Conservation (phyloP, 306 rosid genomes). For the Gastrolobium bilobum region DNA sequence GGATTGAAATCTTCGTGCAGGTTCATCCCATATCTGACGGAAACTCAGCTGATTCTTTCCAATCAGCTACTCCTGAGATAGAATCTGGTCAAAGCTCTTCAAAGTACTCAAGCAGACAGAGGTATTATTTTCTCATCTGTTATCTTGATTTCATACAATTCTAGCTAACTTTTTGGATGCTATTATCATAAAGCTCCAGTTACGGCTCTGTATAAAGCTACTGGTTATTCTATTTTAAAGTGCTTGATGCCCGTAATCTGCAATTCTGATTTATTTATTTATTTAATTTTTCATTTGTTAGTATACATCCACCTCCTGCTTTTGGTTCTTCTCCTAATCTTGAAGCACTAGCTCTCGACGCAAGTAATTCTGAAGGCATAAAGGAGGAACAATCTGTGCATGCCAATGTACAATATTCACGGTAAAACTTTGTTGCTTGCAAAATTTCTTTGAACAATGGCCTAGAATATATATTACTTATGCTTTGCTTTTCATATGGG, state of each 20-base stretch:
- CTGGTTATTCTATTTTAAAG: constrained; percentile 20
- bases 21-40: constrained; percentile 75
- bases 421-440: constrained; percentile 60
- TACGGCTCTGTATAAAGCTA: constrained; percentile 9
- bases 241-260: constrained; percentile 29
- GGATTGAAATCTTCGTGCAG: constrained; percentile 61
- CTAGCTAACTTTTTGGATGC: constrained; percentile 12
- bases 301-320: constrained; percentile 97
- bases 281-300: constrained; percentile 47
- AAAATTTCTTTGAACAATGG: constrained; percentile 25
- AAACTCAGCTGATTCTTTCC: constrained; percentile 57
- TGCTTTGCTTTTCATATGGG: constrained; percentile 38
- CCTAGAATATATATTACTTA: constrained; percentile 22
- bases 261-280: constrained; percentile 44
- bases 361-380: constrained; percentile 57
- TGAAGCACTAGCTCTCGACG: constrained; percentile 92
- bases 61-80: constrained; percentile 57
- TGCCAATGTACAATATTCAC: constrained; percentile 61
- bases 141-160: constrained; percentile 36
- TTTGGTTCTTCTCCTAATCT: constrained; percentile 99
- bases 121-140: constrained; percentile 56
- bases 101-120: constrained; percentile 61
- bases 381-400: constrained; percentile 79
- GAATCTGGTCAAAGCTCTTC: constrained; percentile 70
- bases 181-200: constrained; percentile 36